Conservation (phyloP, 257 asterid species). For the Solanum piurae region DNA sequence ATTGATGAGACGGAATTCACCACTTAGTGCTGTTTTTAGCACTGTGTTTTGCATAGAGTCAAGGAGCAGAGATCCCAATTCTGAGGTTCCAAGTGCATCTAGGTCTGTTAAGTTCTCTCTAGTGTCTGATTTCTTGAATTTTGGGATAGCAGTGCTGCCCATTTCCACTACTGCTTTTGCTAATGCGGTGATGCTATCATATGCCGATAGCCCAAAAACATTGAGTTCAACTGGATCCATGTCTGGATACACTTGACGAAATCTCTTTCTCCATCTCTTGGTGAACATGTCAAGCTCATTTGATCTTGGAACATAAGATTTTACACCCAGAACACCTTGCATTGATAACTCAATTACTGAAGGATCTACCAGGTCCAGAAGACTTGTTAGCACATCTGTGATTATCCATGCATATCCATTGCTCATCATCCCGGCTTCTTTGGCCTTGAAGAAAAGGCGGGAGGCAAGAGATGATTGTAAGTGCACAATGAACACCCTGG, state of each 20-base stretch:
- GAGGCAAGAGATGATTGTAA: constrained; percentile 23
- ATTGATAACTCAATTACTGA: constrained; percentile 24
- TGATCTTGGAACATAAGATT: constrained; percentile 26
- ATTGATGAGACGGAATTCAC: constrained; percentile 21
- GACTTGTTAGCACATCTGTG: constrained; percentile 30
- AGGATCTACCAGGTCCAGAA: constrained; percentile 19
- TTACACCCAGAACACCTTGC: constrained; percentile 49
- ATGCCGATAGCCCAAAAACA: constrained; percentile 45
- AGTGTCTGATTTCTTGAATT: not conserved
- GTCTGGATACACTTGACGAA: constrained; percentile 28
- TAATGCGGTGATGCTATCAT: constrained; percentile 23
- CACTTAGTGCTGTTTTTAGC: constrained; percentile 28
- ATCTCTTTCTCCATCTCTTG: constrained; percentile 27
- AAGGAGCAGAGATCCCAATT: constrained; percentile 17
- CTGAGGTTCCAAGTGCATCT: constrained; percentile 30
- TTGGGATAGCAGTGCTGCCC: not conserved
- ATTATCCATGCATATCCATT: constrained; percentile 40
- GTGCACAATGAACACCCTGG: constrained; percentile 39
- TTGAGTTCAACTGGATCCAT: constrained; percentile 14
- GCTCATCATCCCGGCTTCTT: constrained; percentile 30
- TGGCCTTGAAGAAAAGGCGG: constrained; percentile 23
- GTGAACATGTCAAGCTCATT: constrained; percentile 5
- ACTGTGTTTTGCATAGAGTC: constrained; percentile 12
- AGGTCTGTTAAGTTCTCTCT: constrained; percentile 17
- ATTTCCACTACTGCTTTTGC: constrained; percentile 21